A percentile compares a stretch with the other conserved stretches of the same genome.
Evolutionary conservation across 2,329 filamentous ascomycete genomes (phyloP).

Genomic region (Verticillium dahliae): DNA sequence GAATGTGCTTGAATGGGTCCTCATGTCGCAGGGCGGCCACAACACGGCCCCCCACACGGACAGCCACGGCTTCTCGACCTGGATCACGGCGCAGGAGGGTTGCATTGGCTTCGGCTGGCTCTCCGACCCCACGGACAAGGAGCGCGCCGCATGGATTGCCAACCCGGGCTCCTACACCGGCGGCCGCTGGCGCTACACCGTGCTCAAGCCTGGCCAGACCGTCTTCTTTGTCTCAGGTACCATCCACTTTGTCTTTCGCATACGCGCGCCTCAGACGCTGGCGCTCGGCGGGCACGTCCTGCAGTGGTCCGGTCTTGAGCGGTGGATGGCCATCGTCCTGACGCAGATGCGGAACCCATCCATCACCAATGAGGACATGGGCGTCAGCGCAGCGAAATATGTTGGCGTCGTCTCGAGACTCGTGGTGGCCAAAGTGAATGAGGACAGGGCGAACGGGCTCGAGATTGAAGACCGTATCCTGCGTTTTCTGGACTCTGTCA

Average conservation of each 20-base stretch:
- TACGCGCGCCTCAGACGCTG: slow-evolving; percentile 18
- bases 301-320: slow-evolving; percentile 19
- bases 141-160: slow-evolving; percentile 17
- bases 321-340: slow-evolving; percentile 27
- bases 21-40: slow-evolving; percentile 25
- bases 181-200: slow-evolving; percentile 22
- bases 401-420: background rate
- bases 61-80: slow-evolving; percentile 24
- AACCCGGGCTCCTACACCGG: slow-evolving; percentile 13
- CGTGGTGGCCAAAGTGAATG: background rate
- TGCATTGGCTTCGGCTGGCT: slow-evolving; percentile 23
- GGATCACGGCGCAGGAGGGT: slow-evolving; percentile 23
- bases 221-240: slow-evolving; percentile 26
- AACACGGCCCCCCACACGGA: slow-evolving; percentile 25
- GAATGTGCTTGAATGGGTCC: slow-evolving; percentile 23
- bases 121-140: slow-evolving; percentile 17
- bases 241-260: slow-evolving; percentile 26
- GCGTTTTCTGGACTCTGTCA: slow-evolving; percentile 1
- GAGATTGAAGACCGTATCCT: background rate
- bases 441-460: background rate
- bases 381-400: background rate
- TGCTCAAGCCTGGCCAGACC: slow-evolving; percentile 25
- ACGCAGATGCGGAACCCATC: background rate
- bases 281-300: slow-evolving; percentile 25
- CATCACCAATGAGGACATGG: slow-evolving; percentile 5